phyloP scores from a whole-genome alignment of 2,329 filamentous ascomycete genomes.

The Sordariomycetes sp. region DNA sequence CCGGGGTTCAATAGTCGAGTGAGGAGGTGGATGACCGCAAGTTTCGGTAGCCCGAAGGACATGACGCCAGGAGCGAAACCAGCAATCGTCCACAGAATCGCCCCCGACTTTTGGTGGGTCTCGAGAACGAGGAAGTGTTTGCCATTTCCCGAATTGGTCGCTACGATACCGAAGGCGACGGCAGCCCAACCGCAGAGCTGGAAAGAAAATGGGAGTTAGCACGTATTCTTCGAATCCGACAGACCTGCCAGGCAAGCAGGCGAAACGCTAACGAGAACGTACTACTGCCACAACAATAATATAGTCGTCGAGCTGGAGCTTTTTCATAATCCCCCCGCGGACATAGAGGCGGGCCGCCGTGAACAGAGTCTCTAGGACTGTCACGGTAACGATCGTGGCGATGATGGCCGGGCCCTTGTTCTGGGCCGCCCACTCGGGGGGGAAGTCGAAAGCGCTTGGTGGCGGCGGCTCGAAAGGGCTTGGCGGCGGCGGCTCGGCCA shows the following conservation, averaged over 20 bases:
- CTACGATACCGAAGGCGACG: conserved; percentile 9
- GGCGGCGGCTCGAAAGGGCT: background rate
- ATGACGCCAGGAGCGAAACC: conserved; percentile 17
- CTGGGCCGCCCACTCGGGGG: conserved; percentile 1
- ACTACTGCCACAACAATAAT: conserved; percentile 7
- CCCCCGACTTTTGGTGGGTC: conserved; percentile 5
- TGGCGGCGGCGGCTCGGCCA: background rate
- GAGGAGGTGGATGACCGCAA: conserved; percentile 15
- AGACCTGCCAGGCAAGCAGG: background rate
- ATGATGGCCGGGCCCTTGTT: conserved; percentile 11
- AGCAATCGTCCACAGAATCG: conserved; percentile 13
- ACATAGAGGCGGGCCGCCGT: conserved; percentile 8
- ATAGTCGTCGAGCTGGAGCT: conserved; percentile 10
- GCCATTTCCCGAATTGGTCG: conserved; percentile 12
- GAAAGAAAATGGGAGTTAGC: background rate
- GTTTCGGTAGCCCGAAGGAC: conserved; percentile 16
- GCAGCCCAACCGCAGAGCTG: conserved; percentile 9
- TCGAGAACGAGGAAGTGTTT: conserved; percentile 10
- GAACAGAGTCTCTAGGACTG: conserved; percentile 8
- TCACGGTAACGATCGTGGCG: conserved; percentile 9
- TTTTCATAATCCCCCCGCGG: conserved; percentile 6
- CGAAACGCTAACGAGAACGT: background rate
- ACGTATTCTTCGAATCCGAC: background rate
- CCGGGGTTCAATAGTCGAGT: conserved; percentile 14
- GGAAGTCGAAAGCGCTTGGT: background rate